Percentiles rank a stretch among this genome's conserved stretches.
Evolutionary conservation across 148 eudicot genomes (phyloP).

Genomic region (Rhododendron griersonianum): DNA sequence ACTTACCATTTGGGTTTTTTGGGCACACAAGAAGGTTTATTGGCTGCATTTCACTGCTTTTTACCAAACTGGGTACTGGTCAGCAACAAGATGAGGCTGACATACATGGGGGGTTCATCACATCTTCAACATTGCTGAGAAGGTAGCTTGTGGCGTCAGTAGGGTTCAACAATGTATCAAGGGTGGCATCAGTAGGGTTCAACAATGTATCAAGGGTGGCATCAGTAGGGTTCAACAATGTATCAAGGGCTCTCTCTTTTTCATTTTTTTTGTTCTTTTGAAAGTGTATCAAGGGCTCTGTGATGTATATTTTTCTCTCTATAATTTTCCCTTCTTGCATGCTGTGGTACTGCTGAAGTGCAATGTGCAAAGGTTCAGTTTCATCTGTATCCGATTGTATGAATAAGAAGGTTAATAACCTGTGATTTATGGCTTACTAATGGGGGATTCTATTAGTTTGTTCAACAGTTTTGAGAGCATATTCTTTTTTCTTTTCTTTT

Average conservation of each 20-base stretch:
- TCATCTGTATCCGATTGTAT: background rate
- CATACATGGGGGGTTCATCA: background rate
- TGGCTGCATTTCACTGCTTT: slow-evolving; percentile 4
- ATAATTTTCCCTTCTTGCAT: background rate
- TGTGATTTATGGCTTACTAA: background rate
- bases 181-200: background rate
- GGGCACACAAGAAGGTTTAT: slow-evolving; percentile 9
- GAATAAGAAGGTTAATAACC: background rate
- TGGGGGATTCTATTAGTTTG: background rate
- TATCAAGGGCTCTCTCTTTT: background rate
- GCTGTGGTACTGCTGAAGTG: background rate
- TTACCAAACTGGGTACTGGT: background rate
- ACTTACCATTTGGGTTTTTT: slow-evolving; percentile 12
- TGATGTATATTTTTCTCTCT: background rate
- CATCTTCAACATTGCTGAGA: slow-evolving; percentile 2
- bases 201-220: background rate
- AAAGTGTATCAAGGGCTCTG: background rate
- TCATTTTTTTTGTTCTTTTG: background rate
- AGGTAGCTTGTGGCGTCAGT: background rate
- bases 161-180: background rate
- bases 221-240: too few species aligned
- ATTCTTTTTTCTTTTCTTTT: background rate
- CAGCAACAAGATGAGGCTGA: background rate
- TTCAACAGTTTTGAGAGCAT: background rate
- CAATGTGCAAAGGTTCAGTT: background rate